Evolutionary conservation across 495 filamentous ascomycete genomes (phyloP).

Genomic region (Melanomma pulvis-pyrius): DNA sequence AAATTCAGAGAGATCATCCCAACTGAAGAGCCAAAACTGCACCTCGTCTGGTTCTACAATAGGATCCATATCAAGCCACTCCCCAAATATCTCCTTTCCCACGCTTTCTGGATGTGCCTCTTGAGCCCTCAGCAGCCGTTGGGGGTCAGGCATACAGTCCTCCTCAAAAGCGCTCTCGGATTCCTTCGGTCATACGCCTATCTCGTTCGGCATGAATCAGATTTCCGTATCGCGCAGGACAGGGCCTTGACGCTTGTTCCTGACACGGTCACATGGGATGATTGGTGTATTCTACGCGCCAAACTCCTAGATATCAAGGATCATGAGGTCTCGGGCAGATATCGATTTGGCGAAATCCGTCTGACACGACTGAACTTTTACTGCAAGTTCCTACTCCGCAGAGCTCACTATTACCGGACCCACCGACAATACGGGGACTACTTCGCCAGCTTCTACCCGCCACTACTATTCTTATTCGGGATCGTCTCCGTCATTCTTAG

Average conservation of each 20-base stretch:
- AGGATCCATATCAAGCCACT: slow-evolving; percentile 62
- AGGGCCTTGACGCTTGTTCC: neutral
- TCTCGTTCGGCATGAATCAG: slow-evolving; percentile 23
- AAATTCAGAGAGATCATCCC: slow-evolving; percentile 50
- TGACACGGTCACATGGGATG: neutral
- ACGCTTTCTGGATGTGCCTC: neutral
- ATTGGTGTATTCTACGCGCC: neutral
- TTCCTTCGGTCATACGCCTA: slow-evolving; percentile 18
- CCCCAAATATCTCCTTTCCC: slow-evolving; percentile 53
- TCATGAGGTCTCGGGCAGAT: slow-evolving; percentile 26
- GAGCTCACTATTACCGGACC: slow-evolving; percentile 6
- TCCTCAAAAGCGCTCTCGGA: neutral
- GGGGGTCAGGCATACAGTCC: neutral
- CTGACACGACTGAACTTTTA: slow-evolving; percentile 33
- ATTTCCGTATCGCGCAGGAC: slow-evolving; percentile 27
- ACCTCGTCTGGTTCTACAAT: slow-evolving; percentile 60
- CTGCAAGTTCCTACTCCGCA: slow-evolving; percentile 6
- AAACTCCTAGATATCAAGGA: neutral
- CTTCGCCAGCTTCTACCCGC: slow-evolving; percentile 20
- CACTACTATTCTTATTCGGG: neutral
- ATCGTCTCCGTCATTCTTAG: no score
- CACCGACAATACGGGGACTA: slow-evolving; percentile 26
- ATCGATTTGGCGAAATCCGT: slow-evolving; percentile 36
- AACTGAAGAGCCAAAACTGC: slow-evolving; percentile 54
- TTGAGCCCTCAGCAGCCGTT: neutral